Conservation (phyloP, 2,329 filamentous ascomycete species). For the Pyrenochaeta sp. region DNA sequence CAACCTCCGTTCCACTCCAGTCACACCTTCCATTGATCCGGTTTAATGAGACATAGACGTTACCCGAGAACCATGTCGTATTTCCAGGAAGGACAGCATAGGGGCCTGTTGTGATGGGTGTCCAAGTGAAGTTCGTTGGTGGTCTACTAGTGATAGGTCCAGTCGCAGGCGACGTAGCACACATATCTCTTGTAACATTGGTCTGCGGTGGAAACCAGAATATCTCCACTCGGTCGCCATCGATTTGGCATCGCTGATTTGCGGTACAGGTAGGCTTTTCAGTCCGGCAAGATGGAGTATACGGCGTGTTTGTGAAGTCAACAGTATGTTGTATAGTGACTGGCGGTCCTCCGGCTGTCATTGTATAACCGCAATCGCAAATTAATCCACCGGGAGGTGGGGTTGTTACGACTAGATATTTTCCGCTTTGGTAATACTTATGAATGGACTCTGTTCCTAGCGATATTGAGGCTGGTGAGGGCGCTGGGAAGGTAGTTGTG, state of each 20-base stretch:
- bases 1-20: slow-evolving; percentile 19
- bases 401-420: slow-evolving; percentile 19
- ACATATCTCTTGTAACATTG: slow-evolving; percentile 24
- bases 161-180: slow-evolving; percentile 15
- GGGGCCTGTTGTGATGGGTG: slow-evolving; percentile 23
- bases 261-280: slow-evolving; percentile 26
- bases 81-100: slow-evolving; percentile 23
- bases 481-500: slow-evolving; percentile 22
- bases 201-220: slow-evolving; percentile 26
- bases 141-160: slow-evolving; percentile 13
- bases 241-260: slow-evolving; percentile 17
- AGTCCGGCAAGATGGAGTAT: slow-evolving; percentile 25
- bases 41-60: slow-evolving; percentile 28
- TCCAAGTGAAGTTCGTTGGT: slow-evolving; percentile 27
- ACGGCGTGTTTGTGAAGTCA: slow-evolving; percentile 22
- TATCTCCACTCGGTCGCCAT: slow-evolving; percentile 20
- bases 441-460: slow-evolving; percentile 19
- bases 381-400: slow-evolving; percentile 20
- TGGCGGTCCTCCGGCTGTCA: slow-evolving; percentile 20
- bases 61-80: slow-evolving; percentile 26
- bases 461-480: slow-evolving; percentile 15
- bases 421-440: not conserved
- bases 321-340: slow-evolving; percentile 21
- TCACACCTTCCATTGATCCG: slow-evolving; percentile 19
- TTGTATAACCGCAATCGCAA: slow-evolving; percentile 15